Evolutionary conservation across 2,329 filamentous ascomycete genomes (phyloP), one percentile per base, ranked within the genome.

Genomic region (Diaporthe humulicola): DNA sequence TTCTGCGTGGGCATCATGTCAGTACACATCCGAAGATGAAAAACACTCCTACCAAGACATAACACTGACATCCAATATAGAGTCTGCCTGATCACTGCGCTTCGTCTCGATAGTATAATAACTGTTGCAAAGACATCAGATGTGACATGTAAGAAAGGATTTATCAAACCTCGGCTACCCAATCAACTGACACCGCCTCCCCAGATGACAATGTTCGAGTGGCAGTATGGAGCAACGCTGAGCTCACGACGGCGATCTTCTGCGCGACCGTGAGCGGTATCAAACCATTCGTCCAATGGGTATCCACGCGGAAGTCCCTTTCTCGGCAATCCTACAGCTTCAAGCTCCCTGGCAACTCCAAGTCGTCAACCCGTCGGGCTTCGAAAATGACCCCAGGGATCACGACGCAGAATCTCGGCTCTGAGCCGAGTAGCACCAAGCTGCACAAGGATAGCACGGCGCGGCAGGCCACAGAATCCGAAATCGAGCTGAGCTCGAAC

Each of bases 1-100:
- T 67, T 67, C 64, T 67, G 64, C 45, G 3, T 67, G 8, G 64
- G 64, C 4, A 67, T 67, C 14, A 38, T 67, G 64, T 67, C 15
- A 67, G 64, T 40, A 17, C 10, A 22, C 17, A 22, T 38, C 12
- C 10, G 19, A 19, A 9, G 7, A 28, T 12, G 10, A 10, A 25
- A 22, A 25, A 52, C 22, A 15, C 4, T 25, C 10, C 2, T 14
- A 28, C 48, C 48, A 15, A n/a, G 28, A 4, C n/a, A 52, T 10
- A 52, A 28, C 22, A 38, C 64, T 67, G 4, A 67, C 64, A 38
- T 38, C 45, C 30, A 5, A 7, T 2, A 38, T 22, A 67, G 64
- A 67, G 64, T 67, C 2, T 67, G 64, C 25, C 14, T 67, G 1
- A 67, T 67, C 4, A 67, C 45, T 10, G 22, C 52, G 10, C 64